A percentile compares a stretch with the other conserved stretches of the same genome.
These are phyloP conservation scores for Pachyrhizus erosus DNA, from an alignment of 306 rosid genomes.

Conservation along the genomic window DNA sequence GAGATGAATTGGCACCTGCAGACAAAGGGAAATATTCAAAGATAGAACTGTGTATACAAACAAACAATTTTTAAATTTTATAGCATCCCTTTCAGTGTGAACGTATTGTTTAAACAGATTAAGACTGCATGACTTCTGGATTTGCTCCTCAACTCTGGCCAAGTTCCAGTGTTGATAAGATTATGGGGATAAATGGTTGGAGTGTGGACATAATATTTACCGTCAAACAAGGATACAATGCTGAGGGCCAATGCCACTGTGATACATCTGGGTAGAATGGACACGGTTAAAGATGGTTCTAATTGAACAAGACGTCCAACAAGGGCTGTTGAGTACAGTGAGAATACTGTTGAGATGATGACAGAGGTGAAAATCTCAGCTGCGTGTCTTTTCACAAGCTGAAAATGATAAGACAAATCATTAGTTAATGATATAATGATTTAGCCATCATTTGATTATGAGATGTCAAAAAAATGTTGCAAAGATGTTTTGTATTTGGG, in stretches of 20 bases:
- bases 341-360: constrained; percentile 79
- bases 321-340: constrained; percentile 91
- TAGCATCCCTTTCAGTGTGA: neutral
- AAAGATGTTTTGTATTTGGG: neutral
- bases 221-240: constrained; percentile 91
- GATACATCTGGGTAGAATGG: constrained; percentile 91
- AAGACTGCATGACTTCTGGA: neutral
- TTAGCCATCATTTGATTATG: constrained; percentile 21
- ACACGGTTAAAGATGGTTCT: constrained; percentile 84
- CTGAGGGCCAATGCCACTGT: constrained; percentile 98
- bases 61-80: neutral
- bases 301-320: constrained; percentile 85
- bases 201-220: constrained; percentile 50
- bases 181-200: constrained; percentile 18
- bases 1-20: constrained; percentile 87
- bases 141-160: neutral
- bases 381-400: constrained; percentile 97
- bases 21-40: constrained; percentile 28
- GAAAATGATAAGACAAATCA: constrained; percentile 44
- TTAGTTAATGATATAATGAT: constrained; percentile 13
- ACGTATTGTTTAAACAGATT: neutral
- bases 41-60: constrained; percentile 13
- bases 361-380: constrained; percentile 98
- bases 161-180: neutral
- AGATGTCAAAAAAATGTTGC: constrained; percentile 12